phyloP scores from a whole-genome alignment of 1,284 basidiomycete species.

The Puccinia horiana region DNA sequence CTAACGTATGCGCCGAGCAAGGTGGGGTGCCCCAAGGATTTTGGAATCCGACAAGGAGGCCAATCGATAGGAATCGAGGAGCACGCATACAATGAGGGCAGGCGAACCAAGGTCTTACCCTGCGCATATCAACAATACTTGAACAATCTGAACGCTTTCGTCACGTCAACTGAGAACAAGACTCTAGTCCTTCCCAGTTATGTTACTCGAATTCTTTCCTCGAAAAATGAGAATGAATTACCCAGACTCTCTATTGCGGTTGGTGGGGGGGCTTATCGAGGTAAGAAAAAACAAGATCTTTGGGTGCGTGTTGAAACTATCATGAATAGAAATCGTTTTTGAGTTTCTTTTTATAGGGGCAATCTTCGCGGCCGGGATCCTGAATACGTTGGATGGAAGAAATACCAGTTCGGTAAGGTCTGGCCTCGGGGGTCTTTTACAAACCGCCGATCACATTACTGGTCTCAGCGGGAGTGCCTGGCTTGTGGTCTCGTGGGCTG shows the following conservation, averaged over 20 bases:
- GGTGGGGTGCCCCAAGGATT: conserved; percentile 21
- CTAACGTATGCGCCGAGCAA: conserved; percentile 34
- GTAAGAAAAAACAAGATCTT: not conserved
- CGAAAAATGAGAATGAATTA: conserved; percentile 1
- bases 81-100: not conserved
- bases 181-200: conserved; percentile 30
- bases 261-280: conserved; percentile 43
- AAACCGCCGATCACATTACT: conserved; percentile 43
- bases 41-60: conserved; percentile 18
- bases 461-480: conserved; percentile 46
- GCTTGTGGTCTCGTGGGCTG: conserved; percentile 39
- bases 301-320: not conserved
- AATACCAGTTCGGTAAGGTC: conserved; percentile 27
- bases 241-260: conserved; percentile 41
- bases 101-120: conserved; percentile 25
- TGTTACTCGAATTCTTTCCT: conserved; percentile 33
- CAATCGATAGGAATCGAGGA: conserved; percentile 22
- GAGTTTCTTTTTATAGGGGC: conserved; percentile 16
- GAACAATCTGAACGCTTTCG: conserved; percentile 27
- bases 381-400: conserved; percentile 47
- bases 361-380: conserved; percentile 31
- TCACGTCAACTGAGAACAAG: not conserved
- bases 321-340: not conserved
- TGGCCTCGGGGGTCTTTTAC: conserved; percentile 35
- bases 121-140: conserved; percentile 28